Base-by-base conservation (phyloP, 192 early-diverging fungal genomes). In the Linnemannia elongata region DNA sequence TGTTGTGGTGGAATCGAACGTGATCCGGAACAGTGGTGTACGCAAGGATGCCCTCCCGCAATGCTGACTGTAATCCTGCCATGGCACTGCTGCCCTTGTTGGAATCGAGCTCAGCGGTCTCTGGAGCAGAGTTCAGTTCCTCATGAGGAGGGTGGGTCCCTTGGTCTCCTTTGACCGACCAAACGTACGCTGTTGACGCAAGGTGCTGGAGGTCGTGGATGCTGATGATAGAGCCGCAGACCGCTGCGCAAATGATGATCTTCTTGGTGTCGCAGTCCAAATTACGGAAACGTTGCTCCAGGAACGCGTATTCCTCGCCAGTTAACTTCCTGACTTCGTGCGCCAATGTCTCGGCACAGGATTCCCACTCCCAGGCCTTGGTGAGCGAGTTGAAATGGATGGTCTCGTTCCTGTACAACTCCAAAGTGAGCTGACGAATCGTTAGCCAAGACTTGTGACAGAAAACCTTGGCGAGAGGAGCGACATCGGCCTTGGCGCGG, bases 241-340 rank as follows among this genome's bases (percentile, higher is more conserved):
- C 75, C 1, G 85, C 75, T 4, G 85, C 85, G 55, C 85, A 87
- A 30, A 81, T 81, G 6, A 87, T 42, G 27, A 72, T 87, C 54
- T 81, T 87, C 33, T 79, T 87, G n/a, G 85, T 87, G 18, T 87
- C 85, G 33, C 76, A 78, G 52, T 87, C 85, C 45, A 87, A 38
- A 0, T 71, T 80, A 5, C 72, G 15, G 72, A 87, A 81, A 24
- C 85, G 76, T 45, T 35, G 49, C 47, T 77, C 33, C 38, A 87
- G 30, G 13, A 87, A 87, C 27, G 76, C 60, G 39, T 81, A 75
- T 54, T 87, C 85, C n/a, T 87, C 85, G 6, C 85, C 85, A 4
- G 85, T 77, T 18, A 87, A 55, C 47, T 81, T 87, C 49, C 85
- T 55, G 5, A 87, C 79, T 9, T 75, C 70, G 22, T 81, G 69